A percentile compares a stretch with the other conserved stretches of the same genome.
Evolutionary conservation across 2,329 filamentous ascomycete species (phyloP).

Genomic region (Coniochaeta sp.): DNA sequence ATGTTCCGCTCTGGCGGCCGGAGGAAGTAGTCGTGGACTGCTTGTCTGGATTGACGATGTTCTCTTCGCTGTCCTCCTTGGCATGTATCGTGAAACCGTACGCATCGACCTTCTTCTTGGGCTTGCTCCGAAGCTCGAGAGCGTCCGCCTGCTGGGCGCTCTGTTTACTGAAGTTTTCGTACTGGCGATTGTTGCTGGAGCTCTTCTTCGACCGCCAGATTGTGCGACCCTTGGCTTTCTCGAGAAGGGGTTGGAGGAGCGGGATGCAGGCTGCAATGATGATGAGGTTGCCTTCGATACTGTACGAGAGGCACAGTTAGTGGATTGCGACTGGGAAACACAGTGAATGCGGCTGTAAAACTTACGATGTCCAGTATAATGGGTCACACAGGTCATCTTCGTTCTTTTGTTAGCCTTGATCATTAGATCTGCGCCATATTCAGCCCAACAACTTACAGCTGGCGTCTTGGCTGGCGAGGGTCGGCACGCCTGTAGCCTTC

Average conservation of each 20-base stretch:
- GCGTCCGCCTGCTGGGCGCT: not conserved
- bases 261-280: slow-evolving; percentile 22
- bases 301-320: not conserved
- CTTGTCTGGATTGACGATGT: not conserved
- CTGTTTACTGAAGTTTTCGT: slow-evolving; percentile 3
- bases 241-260: slow-evolving; percentile 17
- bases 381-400: not conserved
- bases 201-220: slow-evolving; percentile 3
- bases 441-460: not conserved
- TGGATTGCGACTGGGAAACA: not conserved
- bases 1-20: not conserved
- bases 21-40: not conserved
- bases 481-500: not conserved
- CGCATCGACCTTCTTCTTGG: slow-evolving; percentile 2
- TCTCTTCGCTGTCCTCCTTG: slow-evolving; percentile 2
- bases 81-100: slow-evolving; percentile 2
- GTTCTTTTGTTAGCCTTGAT: not conserved
- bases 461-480: not conserved
- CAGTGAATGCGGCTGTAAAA: not conserved
- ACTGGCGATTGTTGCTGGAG: not conserved
- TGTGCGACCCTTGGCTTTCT: slow-evolving; percentile 8
- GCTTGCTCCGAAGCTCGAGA: not conserved
- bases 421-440: not conserved
- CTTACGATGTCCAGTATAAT: not conserved
- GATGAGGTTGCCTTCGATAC: slow-evolving; percentile 19